Evolutionary conservation across 2,329 filamentous ascomycete genomes (phyloP).

Genomic region (Penicillium digitatum): DNA sequence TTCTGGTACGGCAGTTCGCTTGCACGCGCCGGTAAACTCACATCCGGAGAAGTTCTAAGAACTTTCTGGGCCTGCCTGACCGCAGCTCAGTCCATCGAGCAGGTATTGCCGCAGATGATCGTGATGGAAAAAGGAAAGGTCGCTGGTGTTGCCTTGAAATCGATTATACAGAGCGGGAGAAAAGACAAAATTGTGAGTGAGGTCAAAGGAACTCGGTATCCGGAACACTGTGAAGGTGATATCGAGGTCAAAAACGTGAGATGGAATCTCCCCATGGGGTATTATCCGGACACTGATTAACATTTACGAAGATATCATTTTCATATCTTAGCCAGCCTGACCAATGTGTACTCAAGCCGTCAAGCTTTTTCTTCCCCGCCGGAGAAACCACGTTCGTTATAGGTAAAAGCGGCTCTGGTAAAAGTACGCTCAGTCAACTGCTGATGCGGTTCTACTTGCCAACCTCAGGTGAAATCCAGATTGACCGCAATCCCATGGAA

Average conservation of each 20-base stretch:
- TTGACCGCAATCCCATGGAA: slow-evolving; percentile 64
- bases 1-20: slow-evolving; percentile 83
- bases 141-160: slow-evolving; percentile 62
- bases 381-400: slow-evolving; percentile 76
- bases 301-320: slow-evolving; percentile 64
- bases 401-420: slow-evolving; percentile 83
- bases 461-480: slow-evolving; percentile 58
- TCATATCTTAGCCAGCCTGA: slow-evolving; percentile 69
- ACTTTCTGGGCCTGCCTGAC: slow-evolving; percentile 80
- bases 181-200: slow-evolving; percentile 20
- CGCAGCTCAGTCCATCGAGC: slow-evolving; percentile 70
- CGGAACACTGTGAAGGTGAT: slow-evolving; percentile 56
- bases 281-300: background rate
- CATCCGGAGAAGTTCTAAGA: slow-evolving; percentile 67
- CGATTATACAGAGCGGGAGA: slow-evolving; percentile 37
- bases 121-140: slow-evolving; percentile 74
- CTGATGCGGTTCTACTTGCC: slow-evolving; percentile 74
- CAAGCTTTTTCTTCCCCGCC: slow-evolving; percentile 66
- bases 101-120: slow-evolving; percentile 71
- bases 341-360: slow-evolving; percentile 56
- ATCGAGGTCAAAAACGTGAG: slow-evolving; percentile 66
- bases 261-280: background rate
- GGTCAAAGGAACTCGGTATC: slow-evolving; percentile 31
- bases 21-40: slow-evolving; percentile 56
- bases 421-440: slow-evolving; percentile 81